phyloP scores from a whole-genome alignment of 768 basidiomycete genomes.

The Zangia roseola region DNA sequence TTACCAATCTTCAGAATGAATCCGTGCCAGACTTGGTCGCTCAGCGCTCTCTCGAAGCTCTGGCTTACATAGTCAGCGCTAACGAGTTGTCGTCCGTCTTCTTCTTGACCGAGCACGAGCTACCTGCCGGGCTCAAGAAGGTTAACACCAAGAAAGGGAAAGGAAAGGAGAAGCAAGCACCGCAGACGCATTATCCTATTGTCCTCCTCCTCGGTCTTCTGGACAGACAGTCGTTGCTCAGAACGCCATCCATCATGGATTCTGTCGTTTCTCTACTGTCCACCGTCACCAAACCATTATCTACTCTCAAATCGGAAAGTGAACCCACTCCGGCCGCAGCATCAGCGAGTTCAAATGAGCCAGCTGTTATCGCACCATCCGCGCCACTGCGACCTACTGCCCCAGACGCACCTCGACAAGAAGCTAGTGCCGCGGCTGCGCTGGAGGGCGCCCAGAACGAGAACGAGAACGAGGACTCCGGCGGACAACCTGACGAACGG shows the following conservation, averaged over 20 bases:
- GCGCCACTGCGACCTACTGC: constrained; percentile 1
- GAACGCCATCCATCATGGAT: constrained; percentile 90
- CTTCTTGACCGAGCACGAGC: constrained; percentile 95
- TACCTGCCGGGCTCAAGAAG: constrained; percentile 74
- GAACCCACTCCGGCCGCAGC: constrained; percentile 27
- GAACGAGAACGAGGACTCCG: constrained; percentile 13
- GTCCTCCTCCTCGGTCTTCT: constrained; percentile 85
- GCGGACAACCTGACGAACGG: constrained; percentile 36
- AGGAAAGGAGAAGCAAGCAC: constrained; percentile 84
- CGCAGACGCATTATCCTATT: constrained; percentile 87
- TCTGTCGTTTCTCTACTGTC: constrained; percentile 86
- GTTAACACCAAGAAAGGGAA: constrained; percentile 82
- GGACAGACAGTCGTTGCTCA: constrained; percentile 82
- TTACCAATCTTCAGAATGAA: constrained; percentile 63
- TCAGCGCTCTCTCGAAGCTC: constrained; percentile 89
- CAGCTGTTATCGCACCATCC: constrained; percentile 5
- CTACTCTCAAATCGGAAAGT: constrained; percentile 55
- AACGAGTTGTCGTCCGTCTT: constrained; percentile 87
- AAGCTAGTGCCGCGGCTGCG: constrained; percentile 12
- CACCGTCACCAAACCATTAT: constrained; percentile 82
- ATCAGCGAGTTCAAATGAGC: constrained; percentile 16
- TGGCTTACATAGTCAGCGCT: constrained; percentile 81
- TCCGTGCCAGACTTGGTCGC: constrained; percentile 90
- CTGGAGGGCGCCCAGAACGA: constrained; percentile 22
- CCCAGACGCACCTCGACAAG: constrained; percentile 16